Evolutionary conservation across 163 green algal genomes (phyloP).

Genomic region (Prototheca cutis): DNA sequence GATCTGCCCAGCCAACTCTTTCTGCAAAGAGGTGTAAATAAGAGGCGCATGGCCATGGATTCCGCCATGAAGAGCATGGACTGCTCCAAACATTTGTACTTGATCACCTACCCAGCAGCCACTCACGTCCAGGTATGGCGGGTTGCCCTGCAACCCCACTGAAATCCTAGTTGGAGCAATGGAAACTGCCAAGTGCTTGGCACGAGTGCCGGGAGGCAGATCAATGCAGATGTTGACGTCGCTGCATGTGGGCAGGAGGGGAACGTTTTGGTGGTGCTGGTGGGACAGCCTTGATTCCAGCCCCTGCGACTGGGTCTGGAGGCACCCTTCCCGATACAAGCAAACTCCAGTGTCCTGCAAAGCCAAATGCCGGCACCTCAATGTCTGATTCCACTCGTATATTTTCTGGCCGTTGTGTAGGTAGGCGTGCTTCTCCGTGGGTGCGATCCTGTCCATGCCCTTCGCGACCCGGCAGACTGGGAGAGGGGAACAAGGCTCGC

Average conservation of each 20-base stretch:
- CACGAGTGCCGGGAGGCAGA: constrained; percentile 54
- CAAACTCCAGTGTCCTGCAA: too few species aligned
- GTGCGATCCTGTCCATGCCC: constrained; percentile 43
- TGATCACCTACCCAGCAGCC: too few species aligned
- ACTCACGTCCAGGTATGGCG: constrained; percentile 76
- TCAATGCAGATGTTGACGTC: constrained; percentile 75
- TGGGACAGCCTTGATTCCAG: too few species aligned
- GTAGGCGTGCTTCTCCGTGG: constrained; percentile 34
- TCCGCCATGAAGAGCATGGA: too few species aligned
- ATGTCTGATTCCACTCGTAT: constrained; percentile 88
- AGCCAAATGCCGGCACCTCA: constrained; percentile 37
- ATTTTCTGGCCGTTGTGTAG: constrained; percentile 41
- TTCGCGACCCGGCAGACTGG: too few species aligned
- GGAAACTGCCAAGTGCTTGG: constrained; percentile 61
- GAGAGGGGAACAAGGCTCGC: too few species aligned
- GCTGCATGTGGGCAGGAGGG: constrained; percentile 8
- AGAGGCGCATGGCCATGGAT: too few species aligned
- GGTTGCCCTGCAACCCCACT: constrained; percentile 65
- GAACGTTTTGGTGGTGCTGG: too few species aligned
- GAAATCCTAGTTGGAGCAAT: constrained; percentile 47
- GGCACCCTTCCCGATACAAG: too few species aligned
- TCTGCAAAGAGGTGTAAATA: too few species aligned
- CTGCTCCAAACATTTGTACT: too few species aligned
- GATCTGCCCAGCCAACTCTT: constrained; percentile 34
- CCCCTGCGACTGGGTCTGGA: too few species aligned